Base-by-base conservation (phyloP, 2,329 filamentous ascomycete species). In the Cercospora janseana region DNA sequence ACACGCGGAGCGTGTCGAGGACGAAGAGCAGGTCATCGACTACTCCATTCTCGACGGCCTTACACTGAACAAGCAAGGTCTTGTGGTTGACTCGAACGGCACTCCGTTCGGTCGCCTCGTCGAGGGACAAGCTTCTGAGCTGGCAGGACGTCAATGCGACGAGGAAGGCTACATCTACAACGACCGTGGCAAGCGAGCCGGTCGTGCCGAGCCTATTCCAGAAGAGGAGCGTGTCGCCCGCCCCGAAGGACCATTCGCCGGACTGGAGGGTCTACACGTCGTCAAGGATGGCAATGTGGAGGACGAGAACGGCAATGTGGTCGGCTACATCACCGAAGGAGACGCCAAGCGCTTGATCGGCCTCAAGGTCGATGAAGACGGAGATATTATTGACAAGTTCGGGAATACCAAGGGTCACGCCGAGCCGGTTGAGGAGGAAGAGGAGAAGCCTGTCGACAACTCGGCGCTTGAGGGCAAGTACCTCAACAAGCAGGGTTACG, bases 341-440 rank as follows among this genome's bases (percentile, higher is more conserved):
- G 86, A 94, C 47, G 67, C 78, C 27, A 89, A 88, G 76, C 74
- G 76, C 44, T 78, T 94, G 1, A 80, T 84, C 28, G 88, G 88
- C 12, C 85, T 87, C 38, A 63, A 75, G 6, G 88, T 93, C 13
- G 88, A 93, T 50, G 84, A 88, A 55, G 88, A 94, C 56, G 88
- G 88, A 28, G 88, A 93, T 50, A 82, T 94, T 24, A 76, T 87
- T 49, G 88, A 93, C 73, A 83, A 82, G 67, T 90, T 77, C 57
- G 80, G 80, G 55, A 83, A 82, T 59, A 76, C 79, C 46, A 77
- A 82, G 64, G 80, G 50, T 88, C 78, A 79, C 44, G 80, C 79
- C 46, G 78, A 82, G 60, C 78, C 77, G 5, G 69, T 78, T 13
- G 70, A 72, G 49, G 74, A 75, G 55, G 66, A 71, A 12, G 63